Base-by-base conservation (phyloP, 2,329 filamentous ascomycete species). In the Cercospora zeina region DNA sequence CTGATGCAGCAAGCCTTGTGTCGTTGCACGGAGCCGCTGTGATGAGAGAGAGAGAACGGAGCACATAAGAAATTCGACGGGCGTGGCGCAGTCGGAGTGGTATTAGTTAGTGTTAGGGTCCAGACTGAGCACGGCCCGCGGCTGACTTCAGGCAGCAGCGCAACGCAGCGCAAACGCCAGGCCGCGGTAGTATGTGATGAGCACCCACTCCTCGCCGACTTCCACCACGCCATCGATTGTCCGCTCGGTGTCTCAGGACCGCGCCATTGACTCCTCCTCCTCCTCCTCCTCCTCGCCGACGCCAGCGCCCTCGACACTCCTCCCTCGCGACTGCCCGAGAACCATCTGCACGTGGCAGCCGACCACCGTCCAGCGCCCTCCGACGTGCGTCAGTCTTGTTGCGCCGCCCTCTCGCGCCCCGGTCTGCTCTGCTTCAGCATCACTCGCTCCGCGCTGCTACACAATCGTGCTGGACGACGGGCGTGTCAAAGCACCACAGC, bases 91-190 rank as follows among this genome's bases (percentile, higher is more conserved):
- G 47, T 50, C 47, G 47, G 21, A 31, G 6, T 50, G 47, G 36
- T 39, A 39, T 9, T 16, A 39, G 3, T 6, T 27, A 27, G 24
- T 27, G 24, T 27, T 27, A 27, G 24, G 24, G 24, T 27, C 24
- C 24, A 27, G 24, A 39, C 36, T 39, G 11, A 4, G 47, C 47
- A 30, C 47, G 47, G 30, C 47, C 45, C 45, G 45, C 11, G 45
- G n/a, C 45, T 24, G 47, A 51, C 24, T 51, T 51, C 30, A 51
- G 47, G 47, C 47, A 51, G 30, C 47, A 30, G 30, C 47, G 47
- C 47, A 51, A 51, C 24, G 24, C n/a, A 39, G 9, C 47, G 30
- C 47, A 51, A 21, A 33, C 47, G 47, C 47, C 24, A 51, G 47
- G 47, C 47, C 30, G 47, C 27, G 24, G 47, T 30, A 21, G 24